phyloP scores from a whole-genome alignment of 169 alveolate species.

The Plasmodium ovale region DNA sequence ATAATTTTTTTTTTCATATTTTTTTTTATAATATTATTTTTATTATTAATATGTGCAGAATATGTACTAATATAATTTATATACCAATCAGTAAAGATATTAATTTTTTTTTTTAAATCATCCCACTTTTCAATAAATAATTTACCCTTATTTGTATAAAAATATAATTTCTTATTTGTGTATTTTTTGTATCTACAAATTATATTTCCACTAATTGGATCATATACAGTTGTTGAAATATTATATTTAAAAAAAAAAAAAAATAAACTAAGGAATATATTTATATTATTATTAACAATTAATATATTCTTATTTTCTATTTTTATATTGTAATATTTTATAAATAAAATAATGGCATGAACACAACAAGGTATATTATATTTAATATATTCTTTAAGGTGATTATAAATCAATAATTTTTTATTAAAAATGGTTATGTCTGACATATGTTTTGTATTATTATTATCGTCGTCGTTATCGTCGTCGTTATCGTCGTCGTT shows the following conservation, averaged over 20 bases:
- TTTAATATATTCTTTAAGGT: conserved; percentile 5
- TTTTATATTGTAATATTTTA: conserved; percentile 37
- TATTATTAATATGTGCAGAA: conserved; percentile 9
- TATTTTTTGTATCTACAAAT: conserved; percentile 34
- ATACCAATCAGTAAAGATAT: not conserved
- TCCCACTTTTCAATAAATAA: not conserved
- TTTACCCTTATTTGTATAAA: conserved; percentile 8
- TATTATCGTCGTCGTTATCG: not conserved
- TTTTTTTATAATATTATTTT: not conserved
- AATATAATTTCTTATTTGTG: conserved; percentile 2
- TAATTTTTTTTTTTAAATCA: conserved; percentile 17
- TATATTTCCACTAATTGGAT: conserved; percentile 35
- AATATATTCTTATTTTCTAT: conserved; percentile 20
- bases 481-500: not conserved
- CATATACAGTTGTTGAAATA: conserved; percentile 55
- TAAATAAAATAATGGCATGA: conserved; percentile 28
- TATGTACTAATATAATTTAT: not conserved
- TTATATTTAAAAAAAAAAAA: conserved; percentile 18
- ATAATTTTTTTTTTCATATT: conserved; percentile 32
- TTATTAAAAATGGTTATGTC: not conserved
- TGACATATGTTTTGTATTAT: too few relatives aligned
- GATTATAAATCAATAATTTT: conserved; percentile 4
- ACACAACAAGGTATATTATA: conserved; percentile 57
- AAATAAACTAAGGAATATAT: conserved; percentile 40
- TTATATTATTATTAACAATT: conserved; percentile 53